Conservation (phyloP, 2,329 filamentous ascomycete species). For the Stromatinia cepivora region DNA sequence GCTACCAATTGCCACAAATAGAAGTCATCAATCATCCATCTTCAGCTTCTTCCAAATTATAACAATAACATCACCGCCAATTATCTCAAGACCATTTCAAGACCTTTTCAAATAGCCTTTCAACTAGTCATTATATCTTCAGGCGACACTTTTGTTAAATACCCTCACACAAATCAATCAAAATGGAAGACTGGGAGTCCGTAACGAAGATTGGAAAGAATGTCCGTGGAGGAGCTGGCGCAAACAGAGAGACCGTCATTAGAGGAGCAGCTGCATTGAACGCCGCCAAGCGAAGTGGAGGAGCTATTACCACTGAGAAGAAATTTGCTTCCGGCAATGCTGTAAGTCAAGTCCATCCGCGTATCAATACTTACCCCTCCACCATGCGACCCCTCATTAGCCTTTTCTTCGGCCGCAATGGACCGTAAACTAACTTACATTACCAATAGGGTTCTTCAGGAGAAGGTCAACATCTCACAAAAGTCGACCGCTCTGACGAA, state of each 20-base stretch:
- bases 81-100: not conserved
- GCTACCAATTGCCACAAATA: slow-evolving; percentile 21
- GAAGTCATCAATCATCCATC: slow-evolving; percentile 17
- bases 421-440: slow-evolving; percentile 23
- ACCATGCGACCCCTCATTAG: slow-evolving; percentile 14
- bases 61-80: slow-evolving; percentile 5
- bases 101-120: not conserved
- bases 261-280: slow-evolving; percentile 82
- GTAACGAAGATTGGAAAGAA: slow-evolving; percentile 94
- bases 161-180: slow-evolving; percentile 27
- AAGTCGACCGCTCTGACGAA: slow-evolving; percentile 96
- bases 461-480: slow-evolving; percentile 94
- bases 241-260: slow-evolving; percentile 79
- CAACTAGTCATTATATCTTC: not conserved
- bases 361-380: not conserved
- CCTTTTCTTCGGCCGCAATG: not conserved
- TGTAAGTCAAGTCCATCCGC: slow-evolving; percentile 54
- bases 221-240: slow-evolving; percentile 62
- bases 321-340: slow-evolving; percentile 78
- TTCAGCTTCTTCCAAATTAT: slow-evolving; percentile 2
- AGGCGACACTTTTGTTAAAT: not conserved
- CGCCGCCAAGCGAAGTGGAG: slow-evolving; percentile 80
- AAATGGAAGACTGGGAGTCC: slow-evolving; percentile 78
- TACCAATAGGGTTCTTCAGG: slow-evolving; percentile 19
- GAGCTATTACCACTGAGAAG: slow-evolving; percentile 84